phyloP scores from a whole-genome alignment of 106 monocot species.

The Hemerocallis citrina region DNA sequence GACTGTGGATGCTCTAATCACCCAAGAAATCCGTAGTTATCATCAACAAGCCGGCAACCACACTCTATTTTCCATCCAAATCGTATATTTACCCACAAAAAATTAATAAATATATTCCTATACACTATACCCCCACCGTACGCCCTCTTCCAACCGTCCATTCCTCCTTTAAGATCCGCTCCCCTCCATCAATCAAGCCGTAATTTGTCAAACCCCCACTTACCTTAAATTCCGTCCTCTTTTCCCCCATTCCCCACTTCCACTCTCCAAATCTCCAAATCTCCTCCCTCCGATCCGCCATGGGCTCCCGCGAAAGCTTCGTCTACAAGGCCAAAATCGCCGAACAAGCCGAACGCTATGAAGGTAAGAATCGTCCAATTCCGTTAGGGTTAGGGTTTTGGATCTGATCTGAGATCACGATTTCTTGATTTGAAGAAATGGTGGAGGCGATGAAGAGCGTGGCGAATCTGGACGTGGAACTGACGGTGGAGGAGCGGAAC shows the following conservation, averaged over 20 bases:
- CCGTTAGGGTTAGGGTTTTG: slow-evolving; percentile 4
- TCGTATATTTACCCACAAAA: too few relatives aligned
- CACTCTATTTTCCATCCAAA: too few relatives aligned
- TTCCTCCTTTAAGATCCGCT: too few relatives aligned
- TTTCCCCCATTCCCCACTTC: neutral
- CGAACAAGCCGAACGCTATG: slow-evolving; percentile 27
- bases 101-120: too few relatives aligned
- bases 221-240: too few relatives aligned
- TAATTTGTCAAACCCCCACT: slow-evolving; percentile 2
- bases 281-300: slow-evolving; percentile 5
- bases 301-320: slow-evolving; percentile 15
- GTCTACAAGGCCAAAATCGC: slow-evolving; percentile 5
- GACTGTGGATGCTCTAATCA: too few relatives aligned
- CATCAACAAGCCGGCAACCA: too few relatives aligned
- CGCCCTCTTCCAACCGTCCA: too few relatives aligned
- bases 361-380: slow-evolving; percentile 22
- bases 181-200: neutral
- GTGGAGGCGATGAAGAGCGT: slow-evolving; percentile 81
- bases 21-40: too few relatives aligned
- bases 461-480: slow-evolving; percentile 54
- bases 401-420: neutral
- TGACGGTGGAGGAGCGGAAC: slow-evolving; percentile 80
- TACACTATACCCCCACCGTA: too few relatives aligned
- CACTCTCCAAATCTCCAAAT: neutral
- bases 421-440: slow-evolving; percentile 38